These are phyloP conservation scores for Citrus maxima DNA, from an alignment of 345 rosid species.

Conservation along the genomic window DNA sequence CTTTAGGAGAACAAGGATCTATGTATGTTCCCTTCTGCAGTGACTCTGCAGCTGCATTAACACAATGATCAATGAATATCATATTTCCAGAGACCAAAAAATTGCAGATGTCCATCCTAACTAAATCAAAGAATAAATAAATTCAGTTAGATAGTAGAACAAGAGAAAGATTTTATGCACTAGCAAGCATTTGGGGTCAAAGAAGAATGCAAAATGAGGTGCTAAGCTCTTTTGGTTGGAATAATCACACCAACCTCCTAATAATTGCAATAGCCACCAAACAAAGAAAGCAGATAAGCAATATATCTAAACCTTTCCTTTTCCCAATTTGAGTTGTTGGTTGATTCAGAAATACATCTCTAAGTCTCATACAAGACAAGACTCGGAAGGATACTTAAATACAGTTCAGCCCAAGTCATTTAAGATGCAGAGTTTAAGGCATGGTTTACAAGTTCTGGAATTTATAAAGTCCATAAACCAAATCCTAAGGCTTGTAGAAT, in stretches of 20 bases:
- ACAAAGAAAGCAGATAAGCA: not conserved
- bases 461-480: not conserved
- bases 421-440: not conserved
- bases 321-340: not conserved
- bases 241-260: not conserved
- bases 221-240: not conserved
- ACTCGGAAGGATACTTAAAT: not conserved
- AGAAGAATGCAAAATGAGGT: not conserved
- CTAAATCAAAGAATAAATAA: not conserved
- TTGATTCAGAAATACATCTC: not conserved
- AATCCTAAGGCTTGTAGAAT: conserved; percentile 9
- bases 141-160: not conserved
- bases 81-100: not conserved
- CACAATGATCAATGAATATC: not conserved
- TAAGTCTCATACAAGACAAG: not conserved
- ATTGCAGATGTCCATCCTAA: not conserved
- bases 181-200: not conserved
- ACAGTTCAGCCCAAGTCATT: not conserved
- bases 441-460: not conserved
- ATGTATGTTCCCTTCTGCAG: conserved; percentile 29
- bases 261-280: not conserved
- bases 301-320: not conserved
- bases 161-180: not conserved
- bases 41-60: conserved; percentile 44
- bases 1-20: conserved; percentile 92